Evolutionary conservation across 2,329 filamentous ascomycete genomes (phyloP).

Genomic region (Botrytis porri): DNA sequence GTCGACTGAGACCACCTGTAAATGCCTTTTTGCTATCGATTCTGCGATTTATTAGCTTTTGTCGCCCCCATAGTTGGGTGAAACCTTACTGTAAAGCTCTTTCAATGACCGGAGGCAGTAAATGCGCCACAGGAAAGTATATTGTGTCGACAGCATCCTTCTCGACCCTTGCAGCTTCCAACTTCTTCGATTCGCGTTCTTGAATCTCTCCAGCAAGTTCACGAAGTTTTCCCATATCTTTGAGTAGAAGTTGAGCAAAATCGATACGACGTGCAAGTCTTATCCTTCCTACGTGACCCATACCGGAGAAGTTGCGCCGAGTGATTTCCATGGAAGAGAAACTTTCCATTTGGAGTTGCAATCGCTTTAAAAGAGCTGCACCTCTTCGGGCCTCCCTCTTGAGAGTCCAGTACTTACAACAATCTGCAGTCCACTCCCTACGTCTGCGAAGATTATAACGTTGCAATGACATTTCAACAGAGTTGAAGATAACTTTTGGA

Average conservation of each 20-base stretch:
- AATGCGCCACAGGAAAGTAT: conserved; percentile 82
- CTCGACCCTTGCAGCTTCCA: conserved; percentile 73
- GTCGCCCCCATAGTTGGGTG: neutral
- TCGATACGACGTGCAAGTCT: conserved; percentile 79
- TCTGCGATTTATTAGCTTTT: conserved; percentile 47
- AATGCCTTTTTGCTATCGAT: conserved; percentile 63
- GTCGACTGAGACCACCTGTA: conserved; percentile 47
- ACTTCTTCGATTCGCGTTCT: conserved; percentile 72
- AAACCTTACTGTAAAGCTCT: conserved; percentile 74
- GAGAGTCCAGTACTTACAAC: conserved; percentile 95
- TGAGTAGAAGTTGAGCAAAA: conserved; percentile 73
- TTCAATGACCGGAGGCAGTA: conserved; percentile 75
- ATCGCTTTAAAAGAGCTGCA: conserved; percentile 84
- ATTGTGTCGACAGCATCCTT: conserved; percentile 79
- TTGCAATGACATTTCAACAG: conserved; percentile 77
- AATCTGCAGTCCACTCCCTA: conserved; percentile 89
- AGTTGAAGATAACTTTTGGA: conserved; percentile 80
- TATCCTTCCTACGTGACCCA: conserved; percentile 80
- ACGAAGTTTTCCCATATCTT: conserved; percentile 75
- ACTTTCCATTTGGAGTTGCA: conserved; percentile 92
- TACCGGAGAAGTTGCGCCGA: conserved; percentile 88
- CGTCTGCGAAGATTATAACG: conserved; percentile 82
- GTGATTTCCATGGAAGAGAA: conserved; percentile 98
- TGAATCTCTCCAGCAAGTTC: conserved; percentile 68
- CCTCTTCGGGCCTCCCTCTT: conserved; percentile 91